Evolutionary conservation across 164 flowering plant genomes (phyloP), one percentile per base, ranked within the genome.

Genomic region (Saururus chinensis): DNA sequence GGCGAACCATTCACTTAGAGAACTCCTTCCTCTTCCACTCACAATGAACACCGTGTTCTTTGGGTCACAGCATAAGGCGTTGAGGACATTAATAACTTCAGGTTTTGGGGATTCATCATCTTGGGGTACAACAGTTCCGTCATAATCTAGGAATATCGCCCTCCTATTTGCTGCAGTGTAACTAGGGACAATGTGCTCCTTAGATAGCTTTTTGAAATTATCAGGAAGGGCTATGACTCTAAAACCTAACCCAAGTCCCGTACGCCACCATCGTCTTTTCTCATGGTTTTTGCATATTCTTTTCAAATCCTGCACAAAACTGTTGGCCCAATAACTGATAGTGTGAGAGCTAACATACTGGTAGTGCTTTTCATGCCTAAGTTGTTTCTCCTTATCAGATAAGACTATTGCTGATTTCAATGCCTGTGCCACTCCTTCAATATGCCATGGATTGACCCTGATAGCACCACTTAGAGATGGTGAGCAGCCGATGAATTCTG

Each of bases 391-490:
- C 12, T 60, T 10, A 19, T 68, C 66, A 49, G 57, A 21, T 56
- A 62, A 57, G 14, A 52, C 56, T 11, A 62, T 57, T 19, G 71
- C 71, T 16, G 35, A 13, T 45, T 57, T 57, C 25, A 68, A 16
- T 49, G 71, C 66, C 23, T 68, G 62, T 22, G 71, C 61, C 7
- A 68, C 71, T 26, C 56, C 71, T 48, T 68, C 71, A 35, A 57
- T 57, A 35, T 68, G 52, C 71, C 71, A 68, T 19, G 71, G 71
- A 40, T 68, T 68, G n/a, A 68, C 71, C 42, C 66, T 26, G 66
- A 68, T 57, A 41, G 71, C 71, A 0, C 71, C 71, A n/a, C 71
- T 68, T 19, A 68, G 42, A 62, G 71, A 68, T 35, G 71, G 71
- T 0, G 71, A 68, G 21, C 71, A 68, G 37, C 71, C 71, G 1